Evolutionary conservation across 164 flowering plant species (phyloP), one percentile per base, ranked within the genome.

Genomic region (Akebia trifoliata): DNA sequence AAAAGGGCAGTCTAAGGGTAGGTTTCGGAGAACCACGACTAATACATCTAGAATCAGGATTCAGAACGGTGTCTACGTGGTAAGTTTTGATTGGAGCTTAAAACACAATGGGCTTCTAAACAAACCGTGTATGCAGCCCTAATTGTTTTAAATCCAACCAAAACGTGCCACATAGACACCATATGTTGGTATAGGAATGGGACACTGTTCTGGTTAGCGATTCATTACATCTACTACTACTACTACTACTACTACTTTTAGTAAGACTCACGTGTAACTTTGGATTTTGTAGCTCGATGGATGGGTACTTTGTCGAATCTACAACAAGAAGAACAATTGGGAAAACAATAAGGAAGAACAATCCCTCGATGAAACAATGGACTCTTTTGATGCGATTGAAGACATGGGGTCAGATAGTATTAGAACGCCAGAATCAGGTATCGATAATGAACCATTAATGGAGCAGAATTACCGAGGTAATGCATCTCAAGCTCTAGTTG

Each of bases 271-370:
- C 12, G 18, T 56, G 2, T n/a, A 56, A 18, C 24, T 45, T 22
- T 44, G 20, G 1, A 45, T 59, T 40, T 38, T 60, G 57, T 60
- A 67, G 70, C 47, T 67, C 25, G 70, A 67, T 15, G 66, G 56
- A 28, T 67, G 70, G 70, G 70, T 67, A 18, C 66, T 67, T 38
- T 67, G 70, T 42, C 65, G 70, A 8, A 58, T 67, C 26, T 67
- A 67, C 57, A 67, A 67, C 46, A 67, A 67, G 66, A 67, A 67
- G 58, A 57, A 65, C 52, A 52, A 58, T 31, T 57, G 34, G 24
- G 50, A 49, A 20, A 35, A 57, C 35, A 46, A 56, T 20, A 49
- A 31, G 18, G 43, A 56, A 56, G 56, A 58, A 35, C 24, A 22
- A 22, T 39, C 34, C 4, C 28, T 29, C 6, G 62, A 21, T 15